Evolutionary conservation across 306 rosid species (phyloP), one percentile per base, ranked within the genome.

Genomic region (Lithocarpus polystachyus): DNA sequence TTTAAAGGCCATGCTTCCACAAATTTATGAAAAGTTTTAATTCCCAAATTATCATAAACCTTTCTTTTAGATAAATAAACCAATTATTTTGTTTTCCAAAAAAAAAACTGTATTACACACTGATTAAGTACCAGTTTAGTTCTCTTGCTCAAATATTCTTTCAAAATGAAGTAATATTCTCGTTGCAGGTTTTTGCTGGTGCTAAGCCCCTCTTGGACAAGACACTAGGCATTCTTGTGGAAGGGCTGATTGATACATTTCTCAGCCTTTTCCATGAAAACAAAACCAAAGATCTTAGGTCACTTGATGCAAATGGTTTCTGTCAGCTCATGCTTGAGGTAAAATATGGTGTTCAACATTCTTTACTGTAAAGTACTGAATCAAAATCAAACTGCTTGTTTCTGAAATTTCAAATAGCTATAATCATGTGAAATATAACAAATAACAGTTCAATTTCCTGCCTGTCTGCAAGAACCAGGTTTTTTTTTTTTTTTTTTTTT

Each of bases 261-360:
- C 93, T 96, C 85, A 93, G 96, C 87, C 86, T 96, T 75, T 91
- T 93, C 78, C 89, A 91, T 65, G 99, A 96, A 86, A 88, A 90
- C 80, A 89, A 90, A 84, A 74, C 73, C 37, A 79, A 67, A 29
- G 97, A 96, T 82, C 92, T 96, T 31, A 86, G 89, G 83, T 86
- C 82, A 45, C 94, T 93, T 17, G 99, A 96, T 77, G 79, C 93
- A 72, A 90, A 91, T 85, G 98, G 98, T 72, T 96, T 96, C 83
- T 91, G 98, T 85, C 99, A 96, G 85, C 94, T 96, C 77, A 96
- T 91, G 98, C 94, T 96, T 45, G 99, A 96, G 97, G 99, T 96
- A 86, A 81, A 76, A 82, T 84, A 11, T 81, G 26, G 28, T 48
- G 64, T 74, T 75, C 13, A 18, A 22, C 52, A 19, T 68, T 74